A percentile compares a stretch with the other conserved stretches of the same genome.
These are phyloP conservation scores for Chenopodium suecicum DNA, from an alignment of 148 eudicot genomes.

Conservation along the genomic window DNA sequence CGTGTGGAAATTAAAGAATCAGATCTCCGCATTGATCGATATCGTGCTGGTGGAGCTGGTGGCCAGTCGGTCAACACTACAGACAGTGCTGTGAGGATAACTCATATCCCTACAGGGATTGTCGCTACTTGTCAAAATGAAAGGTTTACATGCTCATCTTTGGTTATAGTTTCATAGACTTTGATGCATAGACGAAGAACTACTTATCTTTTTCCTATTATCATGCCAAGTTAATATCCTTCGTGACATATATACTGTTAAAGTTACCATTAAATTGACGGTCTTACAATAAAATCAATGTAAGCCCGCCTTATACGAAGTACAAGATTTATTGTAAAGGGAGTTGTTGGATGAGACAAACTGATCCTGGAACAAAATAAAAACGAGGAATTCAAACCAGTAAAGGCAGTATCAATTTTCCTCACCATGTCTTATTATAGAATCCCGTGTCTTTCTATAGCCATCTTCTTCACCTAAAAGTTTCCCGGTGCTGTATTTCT, in stretches of 20 bases:
- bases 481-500: background rate
- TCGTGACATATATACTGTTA: background rate
- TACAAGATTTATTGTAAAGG: no score
- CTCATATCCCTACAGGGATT: slow-evolving; percentile 92
- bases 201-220: background rate
- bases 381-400: background rate
- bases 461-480: background rate
- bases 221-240: background rate
- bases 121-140: slow-evolving; percentile 88
- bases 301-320: no score
- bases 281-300: no score
- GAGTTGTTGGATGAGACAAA: background rate
- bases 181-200: background rate
- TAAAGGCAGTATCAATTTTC: background rate
- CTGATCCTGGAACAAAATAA: background rate
- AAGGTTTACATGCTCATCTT: slow-evolving; percentile 43
- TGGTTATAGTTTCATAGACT: background rate
- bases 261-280: no score
- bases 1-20: slow-evolving; percentile 90
- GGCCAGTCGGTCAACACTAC: slow-evolving; percentile 93
- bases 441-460: background rate
- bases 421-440: background rate
- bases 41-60: slow-evolving; percentile 92
- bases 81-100: slow-evolving; percentile 90
- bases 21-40: slow-evolving; percentile 84